Percentiles rank a stretch among this genome's conserved stretches.
These are phyloP conservation scores for Apiospora sp. DNA, from an alignment of 2,329 filamentous ascomycete species.

Conservation along the genomic window DNA sequence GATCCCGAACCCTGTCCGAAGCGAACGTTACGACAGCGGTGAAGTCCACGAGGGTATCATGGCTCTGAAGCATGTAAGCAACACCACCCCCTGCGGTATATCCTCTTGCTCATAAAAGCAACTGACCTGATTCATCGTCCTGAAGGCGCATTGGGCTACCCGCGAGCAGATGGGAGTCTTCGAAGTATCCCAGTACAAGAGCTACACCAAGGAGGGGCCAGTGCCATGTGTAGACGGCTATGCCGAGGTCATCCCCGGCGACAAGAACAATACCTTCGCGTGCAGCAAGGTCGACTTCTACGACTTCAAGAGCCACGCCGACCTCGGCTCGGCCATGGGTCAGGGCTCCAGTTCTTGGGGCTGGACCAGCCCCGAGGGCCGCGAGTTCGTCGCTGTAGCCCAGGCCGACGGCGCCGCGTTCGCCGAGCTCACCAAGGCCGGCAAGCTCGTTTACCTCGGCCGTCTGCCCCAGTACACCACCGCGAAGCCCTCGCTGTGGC, in stretches of 20 bases:
- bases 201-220: slow-evolving; percentile 11
- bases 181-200: slow-evolving; percentile 23
- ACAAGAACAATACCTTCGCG: slow-evolving; percentile 55
- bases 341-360: slow-evolving; percentile 28
- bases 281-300: slow-evolving; percentile 46
- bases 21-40: slow-evolving; percentile 26
- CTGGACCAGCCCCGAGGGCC: slow-evolving; percentile 50
- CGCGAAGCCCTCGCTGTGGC: slow-evolving; percentile 40
- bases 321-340: slow-evolving; percentile 46
- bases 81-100: background rate
- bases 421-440: slow-evolving; percentile 53
- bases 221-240: slow-evolving; percentile 51
- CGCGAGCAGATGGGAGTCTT: slow-evolving; percentile 20
- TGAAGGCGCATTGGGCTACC: slow-evolving; percentile 25
- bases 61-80: slow-evolving; percentile 27
- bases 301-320: slow-evolving; percentile 56
- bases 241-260: slow-evolving; percentile 53
- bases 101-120: background rate
- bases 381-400: slow-evolving; percentile 58
- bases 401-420: slow-evolving; percentile 60
- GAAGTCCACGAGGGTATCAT: slow-evolving; percentile 29
- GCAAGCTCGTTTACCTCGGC: slow-evolving; percentile 55
- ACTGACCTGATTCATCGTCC: background rate
- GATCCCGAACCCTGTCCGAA: slow-evolving; percentile 17
- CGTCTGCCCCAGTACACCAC: slow-evolving; percentile 52